Evolutionary conservation across 495 filamentous ascomycete genomes (phyloP).

Genomic region (Hypoxylon subgilvum): DNA sequence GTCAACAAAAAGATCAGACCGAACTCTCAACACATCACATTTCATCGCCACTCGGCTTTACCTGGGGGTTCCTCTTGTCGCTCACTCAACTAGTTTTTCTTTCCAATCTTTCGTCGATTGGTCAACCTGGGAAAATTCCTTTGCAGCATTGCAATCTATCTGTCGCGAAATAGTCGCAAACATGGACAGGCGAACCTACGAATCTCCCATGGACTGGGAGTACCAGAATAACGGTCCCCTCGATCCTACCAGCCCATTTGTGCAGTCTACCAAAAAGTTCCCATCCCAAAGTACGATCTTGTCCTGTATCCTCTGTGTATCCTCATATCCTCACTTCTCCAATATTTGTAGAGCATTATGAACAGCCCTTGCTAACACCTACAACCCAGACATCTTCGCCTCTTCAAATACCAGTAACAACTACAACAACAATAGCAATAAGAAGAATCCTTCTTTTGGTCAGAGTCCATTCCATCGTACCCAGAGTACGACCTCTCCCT

Average conservation of each 20-base stretch:
- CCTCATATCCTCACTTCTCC: neutral
- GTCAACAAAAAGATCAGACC: neutral
- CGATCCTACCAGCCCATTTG: slow-evolving; percentile 56
- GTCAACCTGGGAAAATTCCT: neutral
- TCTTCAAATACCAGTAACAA: slow-evolving; percentile 28
- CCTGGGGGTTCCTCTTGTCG: too few species aligned
- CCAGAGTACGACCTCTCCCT: slow-evolving; percentile 41
- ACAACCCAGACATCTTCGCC: slow-evolving; percentile 23
- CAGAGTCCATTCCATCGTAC: slow-evolving; percentile 45
- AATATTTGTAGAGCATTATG: neutral
- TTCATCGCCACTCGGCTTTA: too few species aligned
- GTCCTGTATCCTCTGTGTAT: slow-evolving; percentile 4
- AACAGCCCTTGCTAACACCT: neutral
- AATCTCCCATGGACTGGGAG: slow-evolving; percentile 60
- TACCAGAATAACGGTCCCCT: slow-evolving; percentile 52
- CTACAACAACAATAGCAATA: slow-evolving; percentile 18
- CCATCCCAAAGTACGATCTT: slow-evolving; percentile 29
- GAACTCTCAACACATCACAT: neutral
- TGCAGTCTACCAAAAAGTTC: slow-evolving; percentile 40
- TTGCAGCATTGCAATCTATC: neutral
- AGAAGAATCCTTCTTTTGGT: slow-evolving; percentile 11
- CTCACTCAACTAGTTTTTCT: too few species aligned
- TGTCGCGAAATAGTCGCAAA: neutral
- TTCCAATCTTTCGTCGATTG: slow-evolving; percentile 1
- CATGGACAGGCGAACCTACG: slow-evolving; percentile 54